phyloP scores from a whole-genome alignment of 352 stramenopile genomes.

The Phytopythium delawarense region DNA sequence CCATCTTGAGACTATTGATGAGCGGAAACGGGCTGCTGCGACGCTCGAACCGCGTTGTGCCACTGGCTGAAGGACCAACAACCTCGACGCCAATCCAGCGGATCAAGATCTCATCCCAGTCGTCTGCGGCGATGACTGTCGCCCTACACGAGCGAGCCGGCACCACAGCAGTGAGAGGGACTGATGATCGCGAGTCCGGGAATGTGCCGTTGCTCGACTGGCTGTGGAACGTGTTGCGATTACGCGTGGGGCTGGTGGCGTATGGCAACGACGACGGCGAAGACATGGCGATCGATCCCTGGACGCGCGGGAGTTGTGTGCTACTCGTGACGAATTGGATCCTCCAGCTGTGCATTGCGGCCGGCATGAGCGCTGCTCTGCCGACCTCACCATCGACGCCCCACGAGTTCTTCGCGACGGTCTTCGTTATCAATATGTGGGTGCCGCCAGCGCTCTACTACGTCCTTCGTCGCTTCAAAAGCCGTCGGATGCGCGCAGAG shows the following conservation, averaged over 20 bases:
- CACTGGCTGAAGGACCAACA: not conserved
- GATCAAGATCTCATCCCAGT: slow-evolving; percentile 2
- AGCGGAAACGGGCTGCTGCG: not conserved
- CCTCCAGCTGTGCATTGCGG: slow-evolving; percentile 4
- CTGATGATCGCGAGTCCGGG: not conserved
- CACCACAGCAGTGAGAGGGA: not conserved
- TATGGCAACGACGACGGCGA: not conserved
- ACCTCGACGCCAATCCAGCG: not conserved
- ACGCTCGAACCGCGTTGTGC: slow-evolving; percentile 1
- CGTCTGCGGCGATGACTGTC: not conserved
- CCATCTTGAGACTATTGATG: not conserved
- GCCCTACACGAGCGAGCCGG: not conserved
- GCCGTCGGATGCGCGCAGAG: too few relatives aligned
- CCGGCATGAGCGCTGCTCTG: not conserved
- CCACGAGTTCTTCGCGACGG: slow-evolving; percentile 1
- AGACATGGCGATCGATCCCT: not conserved
- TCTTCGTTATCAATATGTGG: slow-evolving; percentile 4
- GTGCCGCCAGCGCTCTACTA: not conserved
- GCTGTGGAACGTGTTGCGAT: not conserved
- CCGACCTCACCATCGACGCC: not conserved
- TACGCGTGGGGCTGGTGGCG: not conserved
- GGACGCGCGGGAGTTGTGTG: not conserved
- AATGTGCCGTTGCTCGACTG: not conserved
- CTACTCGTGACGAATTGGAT: slow-evolving; percentile 1
- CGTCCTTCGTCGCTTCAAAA: not conserved